Evolutionary conservation across 116 monocot species (phyloP).

Genomic region (Iris pallida): DNA sequence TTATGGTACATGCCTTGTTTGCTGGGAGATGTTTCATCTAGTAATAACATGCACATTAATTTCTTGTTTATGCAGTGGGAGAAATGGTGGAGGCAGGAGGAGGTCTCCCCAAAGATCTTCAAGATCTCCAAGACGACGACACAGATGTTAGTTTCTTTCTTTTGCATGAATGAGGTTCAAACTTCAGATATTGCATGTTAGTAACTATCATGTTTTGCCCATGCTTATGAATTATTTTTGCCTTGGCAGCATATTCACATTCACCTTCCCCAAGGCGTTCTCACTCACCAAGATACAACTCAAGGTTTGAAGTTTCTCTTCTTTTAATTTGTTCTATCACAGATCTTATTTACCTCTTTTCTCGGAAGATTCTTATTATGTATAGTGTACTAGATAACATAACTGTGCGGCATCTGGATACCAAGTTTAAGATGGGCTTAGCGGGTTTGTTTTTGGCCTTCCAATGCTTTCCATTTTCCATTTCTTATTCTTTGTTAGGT

Average conservation of each 20-base stretch:
- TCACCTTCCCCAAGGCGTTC: slow-evolving; percentile 40
- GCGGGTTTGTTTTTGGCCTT: too few species aligned
- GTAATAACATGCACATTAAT: neutral
- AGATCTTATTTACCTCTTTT: too few species aligned
- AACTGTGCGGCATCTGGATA: too few species aligned
- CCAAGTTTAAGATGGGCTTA: too few species aligned
- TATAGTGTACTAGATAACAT: too few species aligned
- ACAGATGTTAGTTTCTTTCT: slow-evolving; percentile 36
- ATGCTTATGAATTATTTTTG: slow-evolving; percentile 11
- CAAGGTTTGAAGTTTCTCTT: slow-evolving; percentile 46
- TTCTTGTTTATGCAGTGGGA: slow-evolving; percentile 37
- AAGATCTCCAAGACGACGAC: slow-evolving; percentile 41
- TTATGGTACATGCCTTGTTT: too few species aligned
- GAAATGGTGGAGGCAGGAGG: slow-evolving; percentile 43
- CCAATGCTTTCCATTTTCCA: too few species aligned
- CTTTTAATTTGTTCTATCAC: too few species aligned
- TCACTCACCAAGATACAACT: slow-evolving; percentile 36
- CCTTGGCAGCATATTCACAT: slow-evolving; percentile 61
- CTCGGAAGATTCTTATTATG: too few species aligned
- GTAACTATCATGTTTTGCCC: too few species aligned
- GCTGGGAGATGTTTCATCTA: too few species aligned
- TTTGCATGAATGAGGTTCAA: neutral
- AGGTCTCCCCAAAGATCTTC: slow-evolving; percentile 35
- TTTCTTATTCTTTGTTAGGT: too few species aligned
- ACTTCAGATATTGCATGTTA: neutral